Evolutionary conservation across 192 early-diverging fungal genomes (phyloP), one percentile per base, ranked within the genome.

Genomic region (Backusella tarrabulga): DNA sequence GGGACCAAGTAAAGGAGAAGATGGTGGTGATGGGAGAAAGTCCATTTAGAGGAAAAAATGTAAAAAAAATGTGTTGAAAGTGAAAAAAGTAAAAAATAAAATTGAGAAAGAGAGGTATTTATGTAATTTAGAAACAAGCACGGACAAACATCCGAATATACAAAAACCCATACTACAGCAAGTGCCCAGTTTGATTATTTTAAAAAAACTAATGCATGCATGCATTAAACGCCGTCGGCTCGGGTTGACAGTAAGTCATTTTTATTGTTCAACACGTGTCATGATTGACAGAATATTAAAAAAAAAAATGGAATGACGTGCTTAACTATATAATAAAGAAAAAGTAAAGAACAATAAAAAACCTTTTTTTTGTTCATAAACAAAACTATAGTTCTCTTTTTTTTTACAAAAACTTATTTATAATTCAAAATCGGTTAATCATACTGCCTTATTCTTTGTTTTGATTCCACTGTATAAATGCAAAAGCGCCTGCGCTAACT

Each of bases 21-120:
- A 52, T 54, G 77, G 68, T 41, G 77, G 69, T 68, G 74, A 78
- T 29, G 72, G 76, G 11, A 76, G 68, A 50, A 41, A 76, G 40
- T 80, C 63, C 69, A 76, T 69, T n/a, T 26, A 50, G 19, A n/a
- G 6, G 19, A 50, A n/a, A 50, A 50, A 44, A 44, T 9, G 15
- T 44, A 1, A 6, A 50, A n/a, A 50, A 50, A 44, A 44, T 9
- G 15, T 44, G 42, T 17, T 44, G 21, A 26, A 63, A 12, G 23
- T 56, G 21, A 29, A 63, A 29, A 63, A 26, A 63, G 23, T 21
- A 26, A 63, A 63, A 63, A 29, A 26, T 21, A 63, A 63, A 63
- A 12, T 14, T 32, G 23, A 56, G 8, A 63, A 63, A 63, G 12
- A 63, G 56, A 63, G 56, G 56, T 63, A 63, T 63, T 63, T 63